Evolutionary conservation across 2,329 filamentous ascomycete genomes (phyloP).

Genomic region (Cladosporium sp.): DNA sequence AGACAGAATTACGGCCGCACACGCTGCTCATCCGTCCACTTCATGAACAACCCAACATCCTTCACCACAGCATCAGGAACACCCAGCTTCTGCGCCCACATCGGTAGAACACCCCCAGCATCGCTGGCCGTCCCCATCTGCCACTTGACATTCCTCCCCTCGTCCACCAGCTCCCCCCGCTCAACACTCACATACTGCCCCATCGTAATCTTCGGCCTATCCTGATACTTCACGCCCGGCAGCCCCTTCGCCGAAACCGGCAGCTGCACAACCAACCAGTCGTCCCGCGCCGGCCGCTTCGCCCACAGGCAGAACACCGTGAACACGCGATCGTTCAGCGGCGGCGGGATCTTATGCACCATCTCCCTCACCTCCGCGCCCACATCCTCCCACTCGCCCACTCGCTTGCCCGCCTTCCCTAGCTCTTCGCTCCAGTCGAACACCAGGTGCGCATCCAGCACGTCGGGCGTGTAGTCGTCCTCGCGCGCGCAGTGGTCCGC

Average conservation of each 20-base stretch:
- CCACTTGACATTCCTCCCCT: conserved; percentile 54
- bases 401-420: conserved; percentile 16
- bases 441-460: conserved; percentile 44
- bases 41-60: conserved; percentile 63
- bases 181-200: conserved; percentile 63
- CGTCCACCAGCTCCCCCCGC: conserved; percentile 45
- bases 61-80: conserved; percentile 60
- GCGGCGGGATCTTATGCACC: conserved; percentile 55
- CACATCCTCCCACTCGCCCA: conserved; percentile 30
- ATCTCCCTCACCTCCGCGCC: conserved; percentile 54
- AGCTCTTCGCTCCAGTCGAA: conserved; percentile 36
- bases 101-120: conserved; percentile 60
- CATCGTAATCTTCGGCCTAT: conserved; percentile 39
- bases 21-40: conserved; percentile 43
- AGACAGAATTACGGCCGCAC: too few relatives aligned
- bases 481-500: conserved; percentile 53
- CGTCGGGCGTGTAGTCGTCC: conserved; percentile 51
- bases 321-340: conserved; percentile 61
- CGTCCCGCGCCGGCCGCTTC: conserved; percentile 14
- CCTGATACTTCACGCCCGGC: conserved; percentile 29
- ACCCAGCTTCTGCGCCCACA: conserved; percentile 58
- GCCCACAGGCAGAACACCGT: conserved; percentile 58
- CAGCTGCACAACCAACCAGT: conserved; percentile 34
- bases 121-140: conserved; percentile 71
- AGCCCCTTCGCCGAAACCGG: conserved; percentile 32